Evolutionary conservation across 768 basidiomycete species (phyloP).

Genomic region (Serendipita sp.): DNA sequence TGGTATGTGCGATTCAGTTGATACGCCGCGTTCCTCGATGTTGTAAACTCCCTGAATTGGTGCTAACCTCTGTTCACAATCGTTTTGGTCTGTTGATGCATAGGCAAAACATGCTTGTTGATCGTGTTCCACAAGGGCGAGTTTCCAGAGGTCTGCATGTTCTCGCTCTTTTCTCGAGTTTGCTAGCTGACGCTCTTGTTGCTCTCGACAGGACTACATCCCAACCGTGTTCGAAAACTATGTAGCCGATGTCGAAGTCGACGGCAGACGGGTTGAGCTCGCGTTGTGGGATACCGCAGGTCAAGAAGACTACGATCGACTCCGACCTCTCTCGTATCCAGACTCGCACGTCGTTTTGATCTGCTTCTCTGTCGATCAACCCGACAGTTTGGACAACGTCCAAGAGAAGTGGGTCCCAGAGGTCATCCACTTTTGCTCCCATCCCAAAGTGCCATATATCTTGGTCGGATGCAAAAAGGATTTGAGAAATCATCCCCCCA

Average conservation of each 20-base stretch:
- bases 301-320: constrained; percentile 7
- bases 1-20: neutral
- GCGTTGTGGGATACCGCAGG: constrained; percentile 9
- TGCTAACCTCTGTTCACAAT: neutral
- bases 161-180: neutral
- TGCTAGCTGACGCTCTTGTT: neutral
- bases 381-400: constrained; percentile 10
- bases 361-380: constrained; percentile 10
- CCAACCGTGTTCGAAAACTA: constrained; percentile 11
- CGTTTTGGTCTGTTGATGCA: neutral
- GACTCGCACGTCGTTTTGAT: constrained; percentile 10
- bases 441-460: constrained; percentile 13
- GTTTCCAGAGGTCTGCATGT: constrained; percentile 7
- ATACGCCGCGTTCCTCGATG: neutral
- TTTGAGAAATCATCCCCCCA: constrained; percentile 12
- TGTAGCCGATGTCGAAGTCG: constrained; percentile 9
- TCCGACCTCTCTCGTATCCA: constrained; percentile 9
- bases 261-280: constrained; percentile 9
- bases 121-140: constrained; percentile 6
- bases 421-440: constrained; percentile 11
- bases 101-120: constrained; percentile 7
- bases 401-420: constrained; percentile 15
- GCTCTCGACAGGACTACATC: neutral
- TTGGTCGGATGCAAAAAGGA: constrained; percentile 16
- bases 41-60: neutral